A percentile compares a stretch with the other conserved stretches of the same genome.
Conservation (phyloP, 495 filamentous ascomycete genomes). For the Neurospora cerealis region DNA sequence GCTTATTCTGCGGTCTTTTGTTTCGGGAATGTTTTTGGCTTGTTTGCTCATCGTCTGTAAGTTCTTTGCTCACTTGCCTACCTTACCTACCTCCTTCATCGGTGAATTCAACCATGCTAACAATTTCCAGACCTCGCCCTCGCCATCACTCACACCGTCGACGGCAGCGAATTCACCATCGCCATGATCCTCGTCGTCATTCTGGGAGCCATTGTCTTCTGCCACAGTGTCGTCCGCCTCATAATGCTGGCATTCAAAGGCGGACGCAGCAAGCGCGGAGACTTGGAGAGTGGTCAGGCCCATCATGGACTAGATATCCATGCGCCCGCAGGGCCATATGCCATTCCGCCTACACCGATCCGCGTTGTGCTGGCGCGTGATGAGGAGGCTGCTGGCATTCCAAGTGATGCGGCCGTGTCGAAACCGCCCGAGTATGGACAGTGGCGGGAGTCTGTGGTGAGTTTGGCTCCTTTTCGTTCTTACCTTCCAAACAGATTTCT, state of each 20-base stretch:
- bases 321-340: constrained; percentile 32
- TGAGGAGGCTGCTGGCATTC: constrained; percentile 47
- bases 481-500: neutral
- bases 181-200: constrained; percentile 68
- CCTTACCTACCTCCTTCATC: neutral
- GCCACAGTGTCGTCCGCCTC: constrained; percentile 63
- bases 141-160: constrained; percentile 47
- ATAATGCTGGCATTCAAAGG: constrained; percentile 48
- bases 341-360: constrained; percentile 52
- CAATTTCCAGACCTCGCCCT: constrained; percentile 52
- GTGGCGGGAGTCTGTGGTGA: constrained; percentile 74
- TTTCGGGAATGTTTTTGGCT: constrained; percentile 44
- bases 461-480: constrained; percentile 20
- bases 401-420: constrained; percentile 41
- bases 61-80: constrained; percentile 10
- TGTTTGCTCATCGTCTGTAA: constrained; percentile 50
- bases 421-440: constrained; percentile 83
- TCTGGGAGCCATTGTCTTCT: constrained; percentile 65
- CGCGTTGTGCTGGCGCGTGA: constrained; percentile 51
- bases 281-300: neutral
- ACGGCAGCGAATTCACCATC: constrained; percentile 57
- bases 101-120: neutral
- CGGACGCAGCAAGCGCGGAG: constrained; percentile 17
- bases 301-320: neutral
- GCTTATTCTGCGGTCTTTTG: constrained; percentile 49